Evolutionary conservation across 805 yeast species (phyloP).

Genomic region (Lachancea dasiensis): DNA sequence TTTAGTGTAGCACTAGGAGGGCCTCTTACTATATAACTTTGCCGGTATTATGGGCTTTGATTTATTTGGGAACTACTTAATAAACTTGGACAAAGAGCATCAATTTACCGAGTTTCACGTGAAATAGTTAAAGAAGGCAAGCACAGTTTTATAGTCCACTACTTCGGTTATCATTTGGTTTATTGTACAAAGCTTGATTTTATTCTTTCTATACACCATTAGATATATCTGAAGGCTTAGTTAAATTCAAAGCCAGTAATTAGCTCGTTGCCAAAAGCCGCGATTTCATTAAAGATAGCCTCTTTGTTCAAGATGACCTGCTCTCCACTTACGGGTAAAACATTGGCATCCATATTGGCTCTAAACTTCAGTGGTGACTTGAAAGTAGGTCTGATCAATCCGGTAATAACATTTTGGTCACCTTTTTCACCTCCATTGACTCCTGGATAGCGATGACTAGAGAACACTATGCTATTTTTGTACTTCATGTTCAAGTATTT

Average conservation of each 20-base stretch:
- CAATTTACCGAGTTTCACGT: no score
- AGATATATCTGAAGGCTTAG: not conserved
- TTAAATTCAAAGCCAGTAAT: conserved; percentile 37
- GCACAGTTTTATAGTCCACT: no score
- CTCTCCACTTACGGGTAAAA: conserved; percentile 52
- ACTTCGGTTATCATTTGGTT: no score
- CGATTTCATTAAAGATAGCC: conserved; percentile 68
- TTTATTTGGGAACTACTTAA: no score
- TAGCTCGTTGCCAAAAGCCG: conserved; percentile 61
- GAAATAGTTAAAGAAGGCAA: no score
- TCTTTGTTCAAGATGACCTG: conserved; percentile 59
- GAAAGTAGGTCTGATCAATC: conserved; percentile 69
- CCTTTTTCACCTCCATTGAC: conserved; percentile 48
- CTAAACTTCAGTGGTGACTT: conserved; percentile 61
- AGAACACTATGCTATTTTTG: conserved; percentile 64
- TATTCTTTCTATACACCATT: no score
- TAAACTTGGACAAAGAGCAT: no score
- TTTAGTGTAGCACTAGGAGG: no score
- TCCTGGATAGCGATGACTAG: conserved; percentile 50
- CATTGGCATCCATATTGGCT: conserved; percentile 71
- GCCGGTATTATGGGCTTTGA: no score
- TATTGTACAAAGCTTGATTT: conserved; percentile 1
- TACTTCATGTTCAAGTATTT: conserved; percentile 58
- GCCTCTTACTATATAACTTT: no score
- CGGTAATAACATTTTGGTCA: conserved; percentile 63